phyloP scores from a whole-genome alignment of 164 flowering plant species.

The Houttuynia cordata region DNA sequence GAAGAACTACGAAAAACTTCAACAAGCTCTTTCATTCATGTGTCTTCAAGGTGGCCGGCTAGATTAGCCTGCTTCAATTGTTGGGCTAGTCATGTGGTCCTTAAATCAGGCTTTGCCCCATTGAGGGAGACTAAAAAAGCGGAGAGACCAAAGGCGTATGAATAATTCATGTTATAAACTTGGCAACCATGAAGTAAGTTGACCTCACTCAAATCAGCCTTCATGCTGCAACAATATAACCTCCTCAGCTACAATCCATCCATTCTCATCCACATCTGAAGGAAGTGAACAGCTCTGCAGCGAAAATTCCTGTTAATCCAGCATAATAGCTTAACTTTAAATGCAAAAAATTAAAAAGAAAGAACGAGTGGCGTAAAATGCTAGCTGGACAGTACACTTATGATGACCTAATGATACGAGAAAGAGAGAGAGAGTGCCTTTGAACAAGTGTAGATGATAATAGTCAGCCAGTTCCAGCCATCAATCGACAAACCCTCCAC shows the following conservation, averaged over 20 bases:
- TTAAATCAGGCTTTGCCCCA: too few relatives aligned
- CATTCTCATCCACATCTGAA: conserved; percentile 7
- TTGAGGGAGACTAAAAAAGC: too few relatives aligned
- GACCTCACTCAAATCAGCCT: conserved; percentile 6
- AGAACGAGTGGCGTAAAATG: not conserved
- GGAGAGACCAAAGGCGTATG: too few relatives aligned
- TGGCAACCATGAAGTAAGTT: too few relatives aligned
- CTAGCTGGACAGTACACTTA: not conserved
- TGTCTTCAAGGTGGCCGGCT: too few relatives aligned
- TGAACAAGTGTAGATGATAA: conserved; percentile 66
- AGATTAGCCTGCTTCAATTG: too few relatives aligned
- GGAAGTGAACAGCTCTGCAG: conserved; percentile 45
- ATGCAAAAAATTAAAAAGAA: too few relatives aligned
- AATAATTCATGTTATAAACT: too few relatives aligned
- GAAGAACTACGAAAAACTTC: too few relatives aligned
- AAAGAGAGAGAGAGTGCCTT: conserved; percentile 27
- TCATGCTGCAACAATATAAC: conserved; percentile 40
- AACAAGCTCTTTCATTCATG: too few relatives aligned
- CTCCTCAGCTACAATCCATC: conserved; percentile 62
- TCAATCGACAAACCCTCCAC: conserved; percentile 26
- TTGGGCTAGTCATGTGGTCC: too few relatives aligned
- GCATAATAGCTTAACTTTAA: too few relatives aligned
- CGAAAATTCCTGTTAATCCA: not conserved
- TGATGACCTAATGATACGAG: not conserved
- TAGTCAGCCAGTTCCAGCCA: conserved; percentile 86